Conservation (phyloP, 2,329 filamentous ascomycete genomes). For the Xylariaceae sp. region DNA sequence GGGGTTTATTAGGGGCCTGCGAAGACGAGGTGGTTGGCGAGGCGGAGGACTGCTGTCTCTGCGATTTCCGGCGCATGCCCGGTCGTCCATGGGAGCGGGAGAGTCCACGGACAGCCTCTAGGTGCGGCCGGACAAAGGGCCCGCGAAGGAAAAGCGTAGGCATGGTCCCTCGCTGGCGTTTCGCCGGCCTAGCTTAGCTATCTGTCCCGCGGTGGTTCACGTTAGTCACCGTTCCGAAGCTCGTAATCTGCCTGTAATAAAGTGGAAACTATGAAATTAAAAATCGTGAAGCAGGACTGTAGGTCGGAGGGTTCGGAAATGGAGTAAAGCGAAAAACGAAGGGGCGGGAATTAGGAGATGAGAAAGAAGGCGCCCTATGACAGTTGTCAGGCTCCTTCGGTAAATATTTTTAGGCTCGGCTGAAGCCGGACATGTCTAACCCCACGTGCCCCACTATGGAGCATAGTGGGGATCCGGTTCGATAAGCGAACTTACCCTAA, state of each 20-base stretch:
- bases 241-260: too few species aligned
- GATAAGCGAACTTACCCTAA: neutral
- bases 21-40: neutral
- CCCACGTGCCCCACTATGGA: neutral
- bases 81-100: slow-evolving; percentile 24
- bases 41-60: slow-evolving; percentile 31
- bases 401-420: slow-evolving; percentile 11
- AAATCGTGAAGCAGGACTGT: neutral
- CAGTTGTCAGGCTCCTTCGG: slow-evolving; percentile 5
- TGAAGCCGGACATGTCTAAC: slow-evolving; percentile 8
- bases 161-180: slow-evolving; percentile 8
- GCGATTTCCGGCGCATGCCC: slow-evolving; percentile 17
- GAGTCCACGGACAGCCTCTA: slow-evolving; percentile 7
- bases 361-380: neutral
- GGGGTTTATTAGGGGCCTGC: neutral
- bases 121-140: slow-evolving; percentile 29
- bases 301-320: neutral
- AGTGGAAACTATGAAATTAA: too few species aligned
- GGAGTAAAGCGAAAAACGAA: neutral
- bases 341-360: neutral
- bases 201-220: too few species aligned
- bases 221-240: too few species aligned
- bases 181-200: neutral
- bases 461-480: neutral
- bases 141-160: slow-evolving; percentile 24